Base-by-base conservation (phyloP, 1,284 basidiomycete genomes). In the Ustilago esculenta region DNA sequence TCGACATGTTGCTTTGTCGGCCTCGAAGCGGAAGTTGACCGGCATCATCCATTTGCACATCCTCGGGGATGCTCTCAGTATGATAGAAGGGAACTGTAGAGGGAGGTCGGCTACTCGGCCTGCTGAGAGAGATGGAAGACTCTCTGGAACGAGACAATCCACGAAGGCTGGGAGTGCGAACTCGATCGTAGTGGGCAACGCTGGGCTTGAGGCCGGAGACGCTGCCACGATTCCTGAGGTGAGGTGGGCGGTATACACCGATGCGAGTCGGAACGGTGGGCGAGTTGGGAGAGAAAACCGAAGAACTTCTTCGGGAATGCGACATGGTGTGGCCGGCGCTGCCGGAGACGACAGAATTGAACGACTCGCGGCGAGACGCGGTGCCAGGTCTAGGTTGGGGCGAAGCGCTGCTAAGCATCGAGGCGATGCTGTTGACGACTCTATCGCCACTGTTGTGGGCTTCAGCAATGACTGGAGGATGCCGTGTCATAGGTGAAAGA, bases 161-260 rank as follows among this genome's bases (percentile, higher is more conserved):
- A 17, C 75, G 66, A 9, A 77, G 58, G 33, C 67, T 76, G 1
- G 75, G 73, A 12, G 75, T 75, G 14, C 75, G 39, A 12, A 77
- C 67, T 25, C 75, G 58, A 47, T 77, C 75, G 45, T 77, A 77
- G 37, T 77, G 75, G 1, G 75, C 73, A 2, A 77, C 64, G 45
- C 56, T 61, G 2, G 75, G 60, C 37, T 64, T 59, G 24, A 77
- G 67, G 6, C 57, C 68, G 4, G 68, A 68, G 4, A 64, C 43
- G 46, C 63, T 68, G 20, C 59, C 67, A 4, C 66, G 53, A 17
- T 70, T 72, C 24, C 75, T 45, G 23, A 77, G 50, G 24, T 77
- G 75, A 12, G 75, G 75, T 11, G 75, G 75, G 15, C 75, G 55
- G 35, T 77, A 77, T 3, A 75, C 61, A 17, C 72, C 72, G 33